Evolutionary conservation across 306 rosid species (phyloP).

Genomic region (Vigna mungo): DNA sequence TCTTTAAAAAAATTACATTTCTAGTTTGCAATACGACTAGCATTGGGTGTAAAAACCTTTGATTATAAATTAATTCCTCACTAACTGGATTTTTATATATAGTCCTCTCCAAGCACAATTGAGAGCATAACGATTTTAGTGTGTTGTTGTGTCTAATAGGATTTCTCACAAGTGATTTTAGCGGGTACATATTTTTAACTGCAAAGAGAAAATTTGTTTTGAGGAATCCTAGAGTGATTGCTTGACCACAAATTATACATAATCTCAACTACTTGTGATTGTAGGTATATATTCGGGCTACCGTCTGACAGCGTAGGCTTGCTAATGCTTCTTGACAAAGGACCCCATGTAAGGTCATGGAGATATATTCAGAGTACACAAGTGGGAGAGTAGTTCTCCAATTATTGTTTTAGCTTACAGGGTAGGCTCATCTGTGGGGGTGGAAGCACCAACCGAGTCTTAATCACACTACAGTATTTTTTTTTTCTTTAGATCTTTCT

Average conservation of each 20-base stretch:
- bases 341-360: conserved; percentile 67
- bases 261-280: conserved; percentile 36
- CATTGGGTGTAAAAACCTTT: neutral
- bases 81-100: neutral
- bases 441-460: conserved; percentile 46
- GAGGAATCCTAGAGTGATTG: conserved; percentile 16
- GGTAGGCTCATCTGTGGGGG: conserved; percentile 34
- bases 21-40: conserved; percentile 6
- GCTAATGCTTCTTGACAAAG: conserved; percentile 80
- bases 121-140: neutral
- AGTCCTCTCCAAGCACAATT: conserved; percentile 5
- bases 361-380: conserved; percentile 79
- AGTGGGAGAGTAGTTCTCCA: conserved; percentile 49
- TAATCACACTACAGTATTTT: conserved; percentile 32
- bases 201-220: neutral
- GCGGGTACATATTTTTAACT: neutral
- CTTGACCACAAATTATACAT: conserved; percentile 25
- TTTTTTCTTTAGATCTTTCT: conserved; percentile 52
- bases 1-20: neutral
- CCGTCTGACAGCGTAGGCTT: conserved; percentile 69
- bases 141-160: neutral
- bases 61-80: neutral
- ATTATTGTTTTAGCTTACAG: conserved; percentile 39
- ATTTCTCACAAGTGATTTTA: conserved; percentile 9
- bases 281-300: conserved; percentile 77